Evolutionary conservation across 352 stramenopile species (phyloP).

Genomic region (Phytophthora macrochlamydospora): DNA sequence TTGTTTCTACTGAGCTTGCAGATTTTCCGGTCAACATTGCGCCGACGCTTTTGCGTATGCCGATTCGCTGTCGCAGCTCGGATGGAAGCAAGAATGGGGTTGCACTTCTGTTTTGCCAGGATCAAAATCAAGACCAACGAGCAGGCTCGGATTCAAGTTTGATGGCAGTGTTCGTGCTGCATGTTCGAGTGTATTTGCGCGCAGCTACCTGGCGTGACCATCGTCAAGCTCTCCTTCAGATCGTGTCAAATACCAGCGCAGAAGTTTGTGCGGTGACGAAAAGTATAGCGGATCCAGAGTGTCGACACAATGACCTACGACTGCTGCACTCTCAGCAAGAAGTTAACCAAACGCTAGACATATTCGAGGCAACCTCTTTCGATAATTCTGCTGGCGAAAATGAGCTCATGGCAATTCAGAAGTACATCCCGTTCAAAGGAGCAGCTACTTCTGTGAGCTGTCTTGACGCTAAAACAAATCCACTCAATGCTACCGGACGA

Average conservation of each 20-base stretch:
- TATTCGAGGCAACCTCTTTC: constrained; percentile 14
- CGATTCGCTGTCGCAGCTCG: neutral
- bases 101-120: constrained; percentile 28
- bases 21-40: constrained; percentile 34
- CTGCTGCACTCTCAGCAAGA: constrained; percentile 23
- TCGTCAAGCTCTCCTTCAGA: constrained; percentile 14
- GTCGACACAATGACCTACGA: constrained; percentile 18
- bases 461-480: neutral
- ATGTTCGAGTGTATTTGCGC: constrained; percentile 23
- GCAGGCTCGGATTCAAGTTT: neutral
- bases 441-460: constrained; percentile 6
- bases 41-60: constrained; percentile 31
- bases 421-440: constrained; percentile 54
- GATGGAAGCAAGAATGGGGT: constrained; percentile 8
- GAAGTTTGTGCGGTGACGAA: constrained; percentile 34
- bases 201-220: constrained; percentile 20
- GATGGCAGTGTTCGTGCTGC: constrained; percentile 6
- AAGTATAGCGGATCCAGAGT: constrained; percentile 18
- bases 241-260: constrained; percentile 21
- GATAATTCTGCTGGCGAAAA: neutral
- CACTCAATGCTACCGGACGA: constrained; percentile 8
- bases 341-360: constrained; percentile 21
- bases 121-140: constrained; percentile 24
- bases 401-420: constrained; percentile 43
- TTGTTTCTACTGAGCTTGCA: constrained; percentile 19